A percentile compares a stretch with the other conserved stretches of the same genome.
phyloP scores from a whole-genome alignment of 305 asterid species.

The Fraxinus nigra region DNA sequence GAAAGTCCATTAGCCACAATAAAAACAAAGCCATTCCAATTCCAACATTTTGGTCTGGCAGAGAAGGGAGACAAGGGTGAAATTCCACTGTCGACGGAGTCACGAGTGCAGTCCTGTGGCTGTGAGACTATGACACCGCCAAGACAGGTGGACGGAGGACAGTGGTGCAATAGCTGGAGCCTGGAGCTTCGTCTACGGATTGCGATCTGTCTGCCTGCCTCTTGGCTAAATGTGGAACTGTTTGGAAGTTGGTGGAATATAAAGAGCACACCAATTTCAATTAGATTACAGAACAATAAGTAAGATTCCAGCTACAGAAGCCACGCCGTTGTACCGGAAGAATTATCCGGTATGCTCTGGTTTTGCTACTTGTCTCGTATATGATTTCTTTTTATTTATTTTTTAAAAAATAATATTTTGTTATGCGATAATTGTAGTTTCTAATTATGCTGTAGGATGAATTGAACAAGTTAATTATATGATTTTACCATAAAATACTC shows the following conservation, averaged over 20 bases:
- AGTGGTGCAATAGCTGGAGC: too few species aligned
- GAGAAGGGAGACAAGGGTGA: too few species aligned
- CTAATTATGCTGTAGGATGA: neutral
- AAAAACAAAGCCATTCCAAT: too few species aligned
- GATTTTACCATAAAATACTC: neutral
- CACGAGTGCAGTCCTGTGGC: too few species aligned
- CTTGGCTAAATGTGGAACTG: conserved; percentile 24
- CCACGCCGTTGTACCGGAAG: conserved; percentile 75
- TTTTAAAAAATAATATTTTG: neutral
- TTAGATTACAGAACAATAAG: conserved; percentile 52
- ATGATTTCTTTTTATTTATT: too few species aligned
- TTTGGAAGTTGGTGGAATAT: neutral
- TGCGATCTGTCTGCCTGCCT: too few species aligned
- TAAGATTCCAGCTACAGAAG: conserved; percentile 58
- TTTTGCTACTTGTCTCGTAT: neutral
- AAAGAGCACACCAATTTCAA: conserved; percentile 19
- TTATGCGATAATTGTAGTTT: neutral
- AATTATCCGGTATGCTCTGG: conserved; percentile 48
- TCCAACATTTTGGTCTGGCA: too few species aligned
- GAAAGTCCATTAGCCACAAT: too few species aligned
- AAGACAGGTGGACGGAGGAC: too few species aligned
- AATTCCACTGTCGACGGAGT: too few species aligned
- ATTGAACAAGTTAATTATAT: neutral
- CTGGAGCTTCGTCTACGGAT: too few species aligned
- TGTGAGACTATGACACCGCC: too few species aligned